phyloP scores from a whole-genome alignment of 2,329 filamentous ascomycete genomes.

The Phaeoacremonium minimum region DNA sequence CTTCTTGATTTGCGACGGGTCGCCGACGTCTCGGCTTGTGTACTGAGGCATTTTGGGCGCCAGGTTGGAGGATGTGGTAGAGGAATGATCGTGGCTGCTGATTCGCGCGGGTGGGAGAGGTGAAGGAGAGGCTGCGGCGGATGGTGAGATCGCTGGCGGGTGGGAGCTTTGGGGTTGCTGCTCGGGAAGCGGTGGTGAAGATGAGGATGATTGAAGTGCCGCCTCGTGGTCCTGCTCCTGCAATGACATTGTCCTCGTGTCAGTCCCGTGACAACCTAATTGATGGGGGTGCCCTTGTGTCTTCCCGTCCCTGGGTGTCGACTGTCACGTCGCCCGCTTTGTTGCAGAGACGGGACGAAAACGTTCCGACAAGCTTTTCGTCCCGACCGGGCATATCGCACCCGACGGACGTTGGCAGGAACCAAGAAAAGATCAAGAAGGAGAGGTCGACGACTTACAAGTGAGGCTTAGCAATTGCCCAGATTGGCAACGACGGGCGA shows the following conservation, averaged over 20 bases:
- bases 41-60: conserved; percentile 57
- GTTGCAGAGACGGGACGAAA: no score
- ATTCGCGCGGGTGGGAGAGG: conserved; percentile 9
- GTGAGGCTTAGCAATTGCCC: not conserved
- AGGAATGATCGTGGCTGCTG: conserved; percentile 1
- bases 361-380: no score
- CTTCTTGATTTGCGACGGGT: conserved; percentile 70
- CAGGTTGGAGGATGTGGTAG: conserved; percentile 14
- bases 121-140: conserved; percentile 1
- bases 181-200: no score
- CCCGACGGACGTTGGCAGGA: no score
- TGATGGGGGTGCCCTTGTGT: no score
- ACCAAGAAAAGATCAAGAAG: no score
- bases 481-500: not conserved
- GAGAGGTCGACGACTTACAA: no score
- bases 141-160: not conserved
- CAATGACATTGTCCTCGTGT: no score
- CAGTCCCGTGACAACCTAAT: no score
- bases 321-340: no score
- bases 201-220: not conserved
- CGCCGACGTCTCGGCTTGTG: conserved; percentile 63
- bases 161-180: not conserved
- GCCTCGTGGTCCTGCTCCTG: not conserved
- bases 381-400: no score
- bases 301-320: no score